These are phyloP conservation scores for Beauveria sp. DNA, from an alignment of 2,329 filamentous ascomycete genomes.

Conservation along the genomic window DNA sequence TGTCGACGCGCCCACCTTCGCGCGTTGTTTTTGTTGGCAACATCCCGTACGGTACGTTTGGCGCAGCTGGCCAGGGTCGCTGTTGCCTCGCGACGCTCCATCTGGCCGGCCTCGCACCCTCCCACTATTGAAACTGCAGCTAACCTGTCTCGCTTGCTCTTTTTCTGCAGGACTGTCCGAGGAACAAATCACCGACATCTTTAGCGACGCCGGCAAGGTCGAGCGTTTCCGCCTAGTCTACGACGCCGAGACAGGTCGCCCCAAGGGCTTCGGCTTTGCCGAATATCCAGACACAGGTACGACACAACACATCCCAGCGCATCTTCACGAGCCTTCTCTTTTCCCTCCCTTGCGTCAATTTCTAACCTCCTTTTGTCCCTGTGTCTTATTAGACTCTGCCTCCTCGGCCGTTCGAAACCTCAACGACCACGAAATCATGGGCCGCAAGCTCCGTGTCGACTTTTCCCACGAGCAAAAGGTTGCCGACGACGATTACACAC, in stretches of 20 bases:
- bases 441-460: conserved; percentile 87
- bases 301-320: conserved; percentile 9
- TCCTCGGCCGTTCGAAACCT: conserved; percentile 91
- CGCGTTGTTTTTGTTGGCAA: conserved; percentile 81
- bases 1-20: conserved; percentile 68
- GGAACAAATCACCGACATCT: conserved; percentile 91
- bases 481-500: conserved; percentile 49
- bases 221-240: conserved; percentile 90
- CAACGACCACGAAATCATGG: conserved; percentile 93
- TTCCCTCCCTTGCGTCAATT: background rate
- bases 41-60: conserved; percentile 64
- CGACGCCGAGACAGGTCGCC: conserved; percentile 87
- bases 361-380: background rate
- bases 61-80: background rate
- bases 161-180: conserved; percentile 70
- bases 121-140: too few relatives aligned
- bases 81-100: background rate
- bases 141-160: too few relatives aligned
- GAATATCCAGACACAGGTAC: conserved; percentile 87
- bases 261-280: conserved; percentile 94
- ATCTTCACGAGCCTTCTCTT: background rate
- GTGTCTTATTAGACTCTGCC: conserved; percentile 54
- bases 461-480: conserved; percentile 88
- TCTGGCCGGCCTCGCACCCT: too few relatives aligned
- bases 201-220: conserved; percentile 82